These are phyloP conservation scores for Coniferiporia weirii DNA, from an alignment of 1,284 basidiomycete species.

Conservation along the genomic window DNA sequence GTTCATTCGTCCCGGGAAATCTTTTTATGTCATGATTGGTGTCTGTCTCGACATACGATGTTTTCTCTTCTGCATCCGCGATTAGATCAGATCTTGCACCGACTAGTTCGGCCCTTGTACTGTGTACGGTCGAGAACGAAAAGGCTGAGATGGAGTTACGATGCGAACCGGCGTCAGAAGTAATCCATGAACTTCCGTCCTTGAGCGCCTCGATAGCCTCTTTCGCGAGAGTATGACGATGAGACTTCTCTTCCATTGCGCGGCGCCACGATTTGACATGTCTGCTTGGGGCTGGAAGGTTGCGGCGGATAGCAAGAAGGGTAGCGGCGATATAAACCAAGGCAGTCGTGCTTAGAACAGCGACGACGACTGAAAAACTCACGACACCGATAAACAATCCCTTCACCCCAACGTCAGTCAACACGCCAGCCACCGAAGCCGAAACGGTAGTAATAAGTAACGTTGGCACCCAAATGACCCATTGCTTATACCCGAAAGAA, in stretches of 20 bases:
- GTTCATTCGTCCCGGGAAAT: neutral
- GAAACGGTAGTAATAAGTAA: slow-evolving; percentile 48
- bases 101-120: slow-evolving; percentile 26
- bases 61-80: too few relatives aligned
- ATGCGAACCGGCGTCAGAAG: slow-evolving; percentile 50
- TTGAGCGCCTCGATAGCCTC: slow-evolving; percentile 64
- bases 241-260: slow-evolving; percentile 44
- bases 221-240: slow-evolving; percentile 54
- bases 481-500: slow-evolving; percentile 58
- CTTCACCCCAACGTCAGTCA: slow-evolving; percentile 47
- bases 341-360: slow-evolving; percentile 43
- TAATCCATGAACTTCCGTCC: slow-evolving; percentile 71
- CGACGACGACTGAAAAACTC: slow-evolving; percentile 50
- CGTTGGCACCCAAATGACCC: slow-evolving; percentile 65
- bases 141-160: slow-evolving; percentile 57
- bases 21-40: slow-evolving; percentile 32
- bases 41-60: slow-evolving; percentile 11
- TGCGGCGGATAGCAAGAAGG: slow-evolving; percentile 56
- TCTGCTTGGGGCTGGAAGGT: slow-evolving; percentile 48
- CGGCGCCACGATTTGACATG: slow-evolving; percentile 53
- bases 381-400: slow-evolving; percentile 57
- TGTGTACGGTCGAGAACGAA: slow-evolving; percentile 65
- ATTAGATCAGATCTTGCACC: too few relatives aligned
- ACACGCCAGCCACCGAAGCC: slow-evolving; percentile 50
- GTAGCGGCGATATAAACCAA: slow-evolving; percentile 55